Evolutionary conservation across 2,329 filamentous ascomycete genomes (phyloP), one percentile per base, ranked within the genome.

Genomic region (Falciphora oryzae): DNA sequence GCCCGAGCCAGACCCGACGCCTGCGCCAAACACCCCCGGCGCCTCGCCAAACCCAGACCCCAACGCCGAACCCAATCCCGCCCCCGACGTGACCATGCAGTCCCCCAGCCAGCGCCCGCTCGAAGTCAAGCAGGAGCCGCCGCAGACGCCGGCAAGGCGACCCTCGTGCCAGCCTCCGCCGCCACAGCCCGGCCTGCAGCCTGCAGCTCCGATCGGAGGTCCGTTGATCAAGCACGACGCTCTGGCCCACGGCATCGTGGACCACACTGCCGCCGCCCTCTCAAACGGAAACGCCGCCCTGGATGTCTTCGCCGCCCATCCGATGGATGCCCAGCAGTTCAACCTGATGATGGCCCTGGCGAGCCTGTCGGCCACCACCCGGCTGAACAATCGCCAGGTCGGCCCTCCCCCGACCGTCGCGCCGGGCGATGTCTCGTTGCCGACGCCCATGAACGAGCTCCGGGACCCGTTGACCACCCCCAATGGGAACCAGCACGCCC

Each of bases 291-390:
- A 11, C 57, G 28, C 35, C 65, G 69, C 14, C 53, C 59, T 64
- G 32, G 69, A 69, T 28, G 18, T 69, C 38, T 70, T 68, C 64
- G 56, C 62, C 35, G 63, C 66, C 32, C 64, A 67, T 10, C 28
- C 64, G 2, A 64, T 76, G 44, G 73, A 79, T 61, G 73, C 77
- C 32, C 76, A 53, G 44, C 44, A 76, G 65, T 74, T 77, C 59
- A 78, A 77, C 71, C 77, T 79, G 75, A 79, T 81, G 75, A 79
- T 81, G 77, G 75, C 77, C 28, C 70, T 81, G 61, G 78, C 77
- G 57, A 73, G 73, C 28, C 60, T 68, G n/a, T 66, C 65, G 4
- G 65, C 67, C 32, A 56, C 57, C 14, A 32, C 59, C 18, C 67
- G 65, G 29, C 65, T 61, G 28, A 64, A 64, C 35, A 56, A 66